Evolutionary conservation across 108 stramenopile genomes (phyloP).

Genomic region (Heterococcus sp.): DNA sequence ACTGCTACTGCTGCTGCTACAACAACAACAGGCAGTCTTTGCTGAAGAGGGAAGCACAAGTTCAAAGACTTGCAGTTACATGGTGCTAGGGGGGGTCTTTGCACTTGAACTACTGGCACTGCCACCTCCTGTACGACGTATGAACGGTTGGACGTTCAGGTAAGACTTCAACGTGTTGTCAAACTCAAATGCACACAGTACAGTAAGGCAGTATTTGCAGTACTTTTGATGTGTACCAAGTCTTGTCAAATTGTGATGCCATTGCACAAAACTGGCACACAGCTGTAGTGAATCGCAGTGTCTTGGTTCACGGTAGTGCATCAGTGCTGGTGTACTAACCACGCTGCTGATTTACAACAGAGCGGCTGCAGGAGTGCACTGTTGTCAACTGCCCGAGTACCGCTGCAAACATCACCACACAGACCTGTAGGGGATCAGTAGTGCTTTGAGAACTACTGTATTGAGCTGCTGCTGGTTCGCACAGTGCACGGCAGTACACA

Average conservation of each 20-base stretch:
- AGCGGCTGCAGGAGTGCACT: too few species aligned
- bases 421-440: not conserved
- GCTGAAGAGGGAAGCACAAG: not conserved
- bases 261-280: not conserved
- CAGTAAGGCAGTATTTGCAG: too few species aligned
- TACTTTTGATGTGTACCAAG: not conserved
- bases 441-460: not conserved
- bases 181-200: not conserved
- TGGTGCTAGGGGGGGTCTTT: conserved; percentile 36
- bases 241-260: not conserved
- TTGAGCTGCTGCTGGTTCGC: too few species aligned
- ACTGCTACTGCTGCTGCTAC: not conserved
- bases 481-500: conserved; percentile 30
- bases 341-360: too few species aligned
- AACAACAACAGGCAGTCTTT: too few species aligned
- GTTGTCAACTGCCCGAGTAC: not conserved
- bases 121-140: conserved; percentile 20
- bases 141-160: not conserved
- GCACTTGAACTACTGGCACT: conserved; percentile 27
- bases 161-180: not conserved
- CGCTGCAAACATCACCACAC: not conserved
- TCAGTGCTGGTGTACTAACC: not conserved
- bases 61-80: not conserved
- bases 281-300: not conserved
- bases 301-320: not conserved